phyloP scores from a whole-genome alignment of 805 yeast genomes.

The Peterozyma toletana region DNA sequence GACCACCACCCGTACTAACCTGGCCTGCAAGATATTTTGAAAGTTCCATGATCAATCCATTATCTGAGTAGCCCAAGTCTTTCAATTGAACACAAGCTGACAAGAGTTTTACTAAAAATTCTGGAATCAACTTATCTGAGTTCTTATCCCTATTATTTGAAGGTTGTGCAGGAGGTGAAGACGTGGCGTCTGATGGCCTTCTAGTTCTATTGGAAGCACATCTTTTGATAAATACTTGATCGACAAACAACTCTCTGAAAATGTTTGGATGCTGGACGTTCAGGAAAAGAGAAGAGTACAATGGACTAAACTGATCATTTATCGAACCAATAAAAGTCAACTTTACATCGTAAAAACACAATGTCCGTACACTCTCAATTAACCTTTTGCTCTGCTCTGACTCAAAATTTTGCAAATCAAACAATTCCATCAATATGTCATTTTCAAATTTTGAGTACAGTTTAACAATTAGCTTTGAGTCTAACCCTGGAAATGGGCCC shows the following conservation, averaged over 20 bases:
- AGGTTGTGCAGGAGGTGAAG: too few species aligned
- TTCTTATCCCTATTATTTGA: too few species aligned
- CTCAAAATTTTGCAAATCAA: slow-evolving; percentile 75
- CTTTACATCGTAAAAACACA: slow-evolving; percentile 72
- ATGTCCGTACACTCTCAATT: slow-evolving; percentile 53
- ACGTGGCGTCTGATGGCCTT: too few species aligned
- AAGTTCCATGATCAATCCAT: slow-evolving; percentile 43
- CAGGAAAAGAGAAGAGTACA: slow-evolving; percentile 79
- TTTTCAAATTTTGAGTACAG: slow-evolving; percentile 84
- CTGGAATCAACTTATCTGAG: slow-evolving; percentile 18
- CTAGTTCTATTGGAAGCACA: slow-evolving; percentile 45
- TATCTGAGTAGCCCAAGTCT: slow-evolving; percentile 21
- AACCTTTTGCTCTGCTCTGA: slow-evolving; percentile 65
- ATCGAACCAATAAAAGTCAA: slow-evolving; percentile 77
- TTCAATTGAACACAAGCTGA: slow-evolving; percentile 15
- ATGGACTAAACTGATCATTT: slow-evolving; percentile 86
- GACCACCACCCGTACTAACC: slow-evolving; percentile 75
- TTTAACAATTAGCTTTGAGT: slow-evolving; percentile 71
- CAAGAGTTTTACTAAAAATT: slow-evolving; percentile 33
- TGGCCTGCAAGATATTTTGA: slow-evolving; percentile 74
- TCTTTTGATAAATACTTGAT: slow-evolving; percentile 16
- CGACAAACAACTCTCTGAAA: slow-evolving; percentile 77
- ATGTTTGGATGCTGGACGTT: slow-evolving; percentile 84
- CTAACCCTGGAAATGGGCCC: slow-evolving; percentile 88
- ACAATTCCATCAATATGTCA: slow-evolving; percentile 77